Evolutionary conservation across 2,329 filamentous ascomycete genomes (phyloP).

Genomic region (Teratosphaeria pseudoeucalypti): DNA sequence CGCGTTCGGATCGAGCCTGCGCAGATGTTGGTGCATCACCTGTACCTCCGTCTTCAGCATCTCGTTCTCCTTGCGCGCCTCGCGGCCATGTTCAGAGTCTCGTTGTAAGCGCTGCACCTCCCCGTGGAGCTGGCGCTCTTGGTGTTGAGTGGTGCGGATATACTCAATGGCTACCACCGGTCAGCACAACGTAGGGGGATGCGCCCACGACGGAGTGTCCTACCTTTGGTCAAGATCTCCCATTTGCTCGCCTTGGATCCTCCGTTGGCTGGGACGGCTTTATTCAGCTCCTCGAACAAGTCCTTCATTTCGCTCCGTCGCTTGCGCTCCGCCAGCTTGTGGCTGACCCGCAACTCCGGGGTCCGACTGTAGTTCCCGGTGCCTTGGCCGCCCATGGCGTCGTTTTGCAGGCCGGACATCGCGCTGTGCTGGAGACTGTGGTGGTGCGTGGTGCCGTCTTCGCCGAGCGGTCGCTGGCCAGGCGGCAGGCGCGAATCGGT

Average conservation of each 20-base stretch:
- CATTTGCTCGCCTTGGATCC: constrained; percentile 82
- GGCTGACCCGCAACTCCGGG: constrained; percentile 69
- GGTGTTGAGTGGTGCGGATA: constrained; percentile 31
- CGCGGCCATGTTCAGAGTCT: constrained; percentile 34
- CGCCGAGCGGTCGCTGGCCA: constrained; percentile 63
- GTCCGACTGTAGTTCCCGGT: constrained; percentile 73
- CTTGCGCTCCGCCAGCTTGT: constrained; percentile 78
- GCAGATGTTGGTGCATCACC: constrained; percentile 36
- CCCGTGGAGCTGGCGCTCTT: constrained; percentile 28
- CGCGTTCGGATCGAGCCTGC: constrained; percentile 35
- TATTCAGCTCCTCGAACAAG: constrained; percentile 69
- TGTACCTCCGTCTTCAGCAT: constrained; percentile 36
- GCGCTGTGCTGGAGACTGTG: constrained; percentile 68
- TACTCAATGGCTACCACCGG: constrained; percentile 37
- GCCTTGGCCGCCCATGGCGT: constrained; percentile 43
- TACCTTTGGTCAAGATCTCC: constrained; percentile 80
- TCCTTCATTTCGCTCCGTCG: constrained; percentile 81
- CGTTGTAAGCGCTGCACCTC: constrained; percentile 34
- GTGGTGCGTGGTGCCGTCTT: constrained; percentile 54
- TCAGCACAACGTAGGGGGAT: constrained; percentile 1
- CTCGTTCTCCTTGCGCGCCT: constrained; percentile 37
- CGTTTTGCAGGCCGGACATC: constrained; percentile 52
- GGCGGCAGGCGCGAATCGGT: constrained; percentile 60
- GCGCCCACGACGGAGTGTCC: background rate
- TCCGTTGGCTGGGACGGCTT: constrained; percentile 68